Conservation (phyloP, 169 alveolate genomes). For the Eimeria necatrix region DNA sequence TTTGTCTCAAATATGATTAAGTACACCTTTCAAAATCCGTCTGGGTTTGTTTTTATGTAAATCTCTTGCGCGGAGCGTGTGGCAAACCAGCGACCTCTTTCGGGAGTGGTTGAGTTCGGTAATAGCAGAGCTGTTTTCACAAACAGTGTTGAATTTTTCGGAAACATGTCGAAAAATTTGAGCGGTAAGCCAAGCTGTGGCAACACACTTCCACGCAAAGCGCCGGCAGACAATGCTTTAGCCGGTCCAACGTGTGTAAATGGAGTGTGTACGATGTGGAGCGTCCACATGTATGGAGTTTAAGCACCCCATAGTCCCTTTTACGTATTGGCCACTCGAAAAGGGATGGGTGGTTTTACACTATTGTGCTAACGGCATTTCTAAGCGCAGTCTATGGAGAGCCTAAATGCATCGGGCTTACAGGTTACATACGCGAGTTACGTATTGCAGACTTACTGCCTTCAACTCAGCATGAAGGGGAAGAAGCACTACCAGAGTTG, state of each 20-base stretch:
- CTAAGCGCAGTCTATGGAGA: neutral
- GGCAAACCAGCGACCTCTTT: neutral
- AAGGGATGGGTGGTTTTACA: too few species aligned
- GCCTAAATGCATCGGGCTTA: neutral
- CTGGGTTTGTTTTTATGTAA: neutral
- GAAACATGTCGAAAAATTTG: slow-evolving; percentile 21
- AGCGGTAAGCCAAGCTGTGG: slow-evolving; percentile 4
- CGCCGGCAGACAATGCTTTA: neutral
- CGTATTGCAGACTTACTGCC: neutral
- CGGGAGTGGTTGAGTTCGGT: slow-evolving; percentile 4
- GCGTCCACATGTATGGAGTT: neutral
- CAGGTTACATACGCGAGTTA: too few species aligned
- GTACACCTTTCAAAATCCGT: neutral
- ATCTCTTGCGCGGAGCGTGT: neutral
- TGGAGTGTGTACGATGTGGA: neutral
- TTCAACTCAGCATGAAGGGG: neutral
- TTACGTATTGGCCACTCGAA: neutral
- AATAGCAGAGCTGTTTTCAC: neutral
- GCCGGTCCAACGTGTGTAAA: neutral
- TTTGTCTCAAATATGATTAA: neutral
- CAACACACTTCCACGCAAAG: neutral
- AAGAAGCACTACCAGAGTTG: neutral
- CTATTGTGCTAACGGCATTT: too few species aligned
- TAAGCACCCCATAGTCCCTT: neutral
- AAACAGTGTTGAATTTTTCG: too few species aligned